Base-by-base conservation (phyloP, 148 eudicot species). In the Camellia lanceoleosa region DNA sequence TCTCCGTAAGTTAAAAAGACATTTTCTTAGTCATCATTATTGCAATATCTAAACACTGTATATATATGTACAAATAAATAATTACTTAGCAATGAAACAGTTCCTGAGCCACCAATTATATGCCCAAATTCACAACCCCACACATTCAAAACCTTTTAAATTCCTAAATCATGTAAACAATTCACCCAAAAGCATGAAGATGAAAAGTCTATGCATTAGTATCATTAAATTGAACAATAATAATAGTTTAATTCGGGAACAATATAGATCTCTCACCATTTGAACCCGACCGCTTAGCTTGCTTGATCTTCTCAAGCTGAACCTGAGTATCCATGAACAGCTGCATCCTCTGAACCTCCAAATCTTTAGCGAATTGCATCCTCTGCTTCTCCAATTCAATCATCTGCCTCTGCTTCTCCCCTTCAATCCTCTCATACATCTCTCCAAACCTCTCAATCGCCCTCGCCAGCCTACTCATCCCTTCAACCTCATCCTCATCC, bases 281-380 rank as follows among this genome's bases (percentile, higher is more conserved):
- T 0, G 90, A 90, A 20, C 90, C 82, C 5, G 93, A 85, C 14
- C 88, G 67, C 76, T 88, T 89, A 1, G 86, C 84, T 10, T 85
- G 87, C 88, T 91, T 92, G 20, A 89, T 74, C 86, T 91, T 92
- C 83, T 92, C 90, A 51, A 92, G 85, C 85, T 92, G 94, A 74
- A 92, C 90, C 88, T 88, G 97, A 82, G 91, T 89, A 66, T 92
- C 94, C 84, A 89, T 91, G 64, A 92, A 87, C 89, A 90, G 84
- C 68, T 92, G 94, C 97, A 92, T 89, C 83, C 97, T 88, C 70
- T 92, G 97, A 67, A 89, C 89, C 84, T 92, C 97, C 87, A 92
- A 79, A 75, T 92, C 97, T 81, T 88, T 92, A 5, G 91, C 89
- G 79, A 92, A 90, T 44, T 89, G 90, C 97, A 92, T 92, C 86